Evolutionary conservation across 805 yeast species (phyloP).

Genomic region (Kazachstania viticola): DNA sequence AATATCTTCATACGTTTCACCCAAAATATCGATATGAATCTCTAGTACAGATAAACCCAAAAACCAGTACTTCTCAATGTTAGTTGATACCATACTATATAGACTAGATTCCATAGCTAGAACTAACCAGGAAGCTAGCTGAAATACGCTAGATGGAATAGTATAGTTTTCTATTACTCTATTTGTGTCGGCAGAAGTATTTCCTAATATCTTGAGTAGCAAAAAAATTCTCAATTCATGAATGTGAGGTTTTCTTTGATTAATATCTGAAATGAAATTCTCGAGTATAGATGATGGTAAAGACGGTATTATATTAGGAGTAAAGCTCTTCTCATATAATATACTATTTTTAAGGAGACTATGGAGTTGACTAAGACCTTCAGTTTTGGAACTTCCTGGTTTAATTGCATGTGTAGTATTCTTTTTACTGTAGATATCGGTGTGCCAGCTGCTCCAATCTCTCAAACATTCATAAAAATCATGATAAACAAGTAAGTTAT

Average conservation of each 20-base stretch:
- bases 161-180: constrained; percentile 29
- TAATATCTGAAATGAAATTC: constrained; percentile 20
- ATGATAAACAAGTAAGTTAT: constrained; percentile 1
- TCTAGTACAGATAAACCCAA: constrained; percentile 33
- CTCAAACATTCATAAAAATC: constrained; percentile 28
- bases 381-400: constrained; percentile 6
- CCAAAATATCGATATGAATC: constrained; percentile 33
- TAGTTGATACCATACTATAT: constrained; percentile 11
- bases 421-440: constrained; percentile 20
- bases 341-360: constrained; percentile 25
- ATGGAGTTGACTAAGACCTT: constrained; percentile 16
- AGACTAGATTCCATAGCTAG: constrained; percentile 21
- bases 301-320: not conserved
- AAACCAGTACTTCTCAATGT: constrained; percentile 6
- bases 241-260: constrained; percentile 23
- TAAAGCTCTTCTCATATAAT: constrained; percentile 11
- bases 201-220: constrained; percentile 16
- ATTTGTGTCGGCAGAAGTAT: not conserved
- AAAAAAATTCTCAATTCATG: constrained; percentile 30
- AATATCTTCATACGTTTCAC: constrained; percentile 25
- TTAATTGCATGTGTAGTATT: constrained; percentile 6
- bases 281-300: constrained; percentile 3
- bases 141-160: constrained; percentile 31
- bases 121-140: constrained; percentile 24
- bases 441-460: constrained; percentile 27